These are phyloP conservation scores for Rhynchospora pubera DNA, from an alignment of 176 grass and related monocot genomes.

Conservation along the genomic window DNA sequence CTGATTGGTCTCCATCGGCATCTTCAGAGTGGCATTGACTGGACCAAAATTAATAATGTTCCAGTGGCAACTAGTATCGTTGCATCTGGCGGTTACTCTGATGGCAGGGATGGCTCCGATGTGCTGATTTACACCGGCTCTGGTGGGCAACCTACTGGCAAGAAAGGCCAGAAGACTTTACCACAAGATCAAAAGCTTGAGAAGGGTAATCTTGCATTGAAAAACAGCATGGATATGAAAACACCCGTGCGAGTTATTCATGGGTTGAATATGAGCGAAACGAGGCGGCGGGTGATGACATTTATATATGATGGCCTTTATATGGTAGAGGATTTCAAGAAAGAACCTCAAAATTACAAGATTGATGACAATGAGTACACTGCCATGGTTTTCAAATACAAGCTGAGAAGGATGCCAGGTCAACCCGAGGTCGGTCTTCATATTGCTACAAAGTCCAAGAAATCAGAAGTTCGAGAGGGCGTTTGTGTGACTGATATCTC, in stretches of 20 bases:
- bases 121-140: conserved; percentile 75
- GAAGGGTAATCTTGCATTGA: conserved; percentile 54
- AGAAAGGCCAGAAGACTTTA: conserved; percentile 21
- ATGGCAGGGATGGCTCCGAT: conserved; percentile 51
- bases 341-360: conserved; percentile 23
- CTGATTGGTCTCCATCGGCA: conserved; percentile 60
- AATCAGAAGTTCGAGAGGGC: conserved; percentile 29
- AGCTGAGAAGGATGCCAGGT: conserved; percentile 38
- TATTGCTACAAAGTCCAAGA: conserved; percentile 34
- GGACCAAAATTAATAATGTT: conserved; percentile 20
- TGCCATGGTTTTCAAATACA: conserved; percentile 43
- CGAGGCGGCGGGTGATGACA: conserved; percentile 20
- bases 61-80: conserved; percentile 63
- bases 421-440: conserved; percentile 57
- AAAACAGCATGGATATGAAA: conserved; percentile 48
- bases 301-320: conserved; percentile 77
- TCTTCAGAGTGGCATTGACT: conserved; percentile 63
- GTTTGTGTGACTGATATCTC: conserved; percentile 49
- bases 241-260: conserved; percentile 71
- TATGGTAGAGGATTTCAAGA: conserved; percentile 36
- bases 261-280: conserved; percentile 33
- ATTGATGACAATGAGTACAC: neutral
- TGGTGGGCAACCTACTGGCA: conserved; percentile 49
- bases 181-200: conserved; percentile 64
- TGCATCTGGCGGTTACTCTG: conserved; percentile 62